Evolutionary conservation across 2,329 filamentous ascomycete species (phyloP).

Genomic region (Magnaporthiopsis poae): DNA sequence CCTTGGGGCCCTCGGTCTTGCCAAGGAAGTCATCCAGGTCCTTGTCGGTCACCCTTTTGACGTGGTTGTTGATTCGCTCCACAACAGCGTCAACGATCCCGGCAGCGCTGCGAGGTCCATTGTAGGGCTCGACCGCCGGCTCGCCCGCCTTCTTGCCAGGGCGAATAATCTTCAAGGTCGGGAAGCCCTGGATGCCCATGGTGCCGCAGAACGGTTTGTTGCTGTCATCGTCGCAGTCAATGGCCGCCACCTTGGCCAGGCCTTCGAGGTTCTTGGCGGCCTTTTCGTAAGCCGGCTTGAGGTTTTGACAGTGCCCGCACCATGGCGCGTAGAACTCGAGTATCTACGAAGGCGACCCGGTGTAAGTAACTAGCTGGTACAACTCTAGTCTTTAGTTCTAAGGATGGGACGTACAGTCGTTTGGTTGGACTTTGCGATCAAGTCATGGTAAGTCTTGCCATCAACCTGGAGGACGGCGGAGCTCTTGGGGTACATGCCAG

Average conservation of each 20-base stretch:
- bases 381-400: background rate
- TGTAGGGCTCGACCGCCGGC: conserved; percentile 82
- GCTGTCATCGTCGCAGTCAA: conserved; percentile 86
- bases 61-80: conserved; percentile 83
- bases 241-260: conserved; percentile 83
- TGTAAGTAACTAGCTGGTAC: background rate
- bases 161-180: conserved; percentile 85
- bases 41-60: conserved; percentile 70
- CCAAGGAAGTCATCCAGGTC: conserved; percentile 65
- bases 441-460: conserved; percentile 64
- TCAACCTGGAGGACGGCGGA: conserved; percentile 80
- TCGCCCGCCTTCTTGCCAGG: conserved; percentile 65
- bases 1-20: conserved; percentile 52
- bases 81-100: conserved; percentile 78
- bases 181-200: conserved; percentile 88
- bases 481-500: conserved; percentile 72
- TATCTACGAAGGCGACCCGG: conserved; percentile 30
- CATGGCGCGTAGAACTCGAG: conserved; percentile 91
- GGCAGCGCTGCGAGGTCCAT: conserved; percentile 73
- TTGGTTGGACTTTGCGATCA: conserved; percentile 83
- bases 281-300: conserved; percentile 93
- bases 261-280: conserved; percentile 82
- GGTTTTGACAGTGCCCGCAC: conserved; percentile 94
- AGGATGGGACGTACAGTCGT: conserved; percentile 65
- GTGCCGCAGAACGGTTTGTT: conserved; percentile 81